Base-by-base conservation (phyloP, 768 basidiomycete species). In the Infundibulicybe gibba region DNA sequence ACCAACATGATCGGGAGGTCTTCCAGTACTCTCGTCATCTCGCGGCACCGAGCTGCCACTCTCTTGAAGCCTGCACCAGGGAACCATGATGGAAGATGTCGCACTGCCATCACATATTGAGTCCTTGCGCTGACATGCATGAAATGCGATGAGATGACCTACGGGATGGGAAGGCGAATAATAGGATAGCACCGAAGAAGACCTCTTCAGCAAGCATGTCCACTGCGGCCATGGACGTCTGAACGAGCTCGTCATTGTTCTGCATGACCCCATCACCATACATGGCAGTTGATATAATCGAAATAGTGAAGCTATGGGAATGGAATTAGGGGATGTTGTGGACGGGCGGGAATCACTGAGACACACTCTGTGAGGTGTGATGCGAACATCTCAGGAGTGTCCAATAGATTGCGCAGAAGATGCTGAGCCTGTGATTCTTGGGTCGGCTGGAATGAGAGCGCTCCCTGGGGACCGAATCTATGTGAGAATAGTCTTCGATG, bases 41-140 rank as follows among this genome's bases (percentile, higher is more conserved):
- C 25, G 4, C 8, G 25, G 25, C 25, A 25, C 8, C 57, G 12
- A 13, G 34, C 66, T 0, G 79, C 80, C 17, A 62, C 71, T 40
- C 55, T 50, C 55, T 81, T 72, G 66, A 82, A 82, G 0, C 63
- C 63, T 8, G 76, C 75, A 5, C 81, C 81, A 3, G 81, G 81
- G 50, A 81, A 70, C 81, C 81, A 82, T n/a, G 66, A 61, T 14
- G 78, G 77, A 35, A 78, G 43, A 44, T 75, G 58, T 32, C 65
- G 64, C 44, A 80, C 78, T 81, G 40, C 3, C 20, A 31, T 16
- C 3, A 16, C 25, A 32, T 31, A 21, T 15, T 20, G 35, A 41
- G 20, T 25, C 40, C 17, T 41, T 39, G 19, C 44, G 48, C 32
- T 47, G 17, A 17, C 6, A 46, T 5, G 33, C 11, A 10, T 34